Conservation (phyloP, 768 basidiomycete species). For the Amanita thiersii region DNA sequence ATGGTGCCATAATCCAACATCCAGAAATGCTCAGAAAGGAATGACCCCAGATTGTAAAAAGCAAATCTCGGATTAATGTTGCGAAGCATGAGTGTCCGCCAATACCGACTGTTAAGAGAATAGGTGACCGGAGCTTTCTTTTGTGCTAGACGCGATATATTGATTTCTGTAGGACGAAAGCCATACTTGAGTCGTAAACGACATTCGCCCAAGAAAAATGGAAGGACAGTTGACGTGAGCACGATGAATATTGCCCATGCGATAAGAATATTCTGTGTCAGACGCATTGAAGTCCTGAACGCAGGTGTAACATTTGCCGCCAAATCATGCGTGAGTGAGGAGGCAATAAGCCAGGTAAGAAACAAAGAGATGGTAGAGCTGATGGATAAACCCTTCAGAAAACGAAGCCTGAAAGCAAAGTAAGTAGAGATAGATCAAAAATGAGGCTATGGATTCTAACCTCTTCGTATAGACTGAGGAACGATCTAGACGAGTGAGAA, state of each 20-base stretch:
- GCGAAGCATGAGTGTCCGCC: conserved; percentile 16
- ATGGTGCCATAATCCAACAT: conserved; percentile 20
- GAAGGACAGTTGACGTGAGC: conserved; percentile 20
- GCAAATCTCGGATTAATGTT: conserved; percentile 20
- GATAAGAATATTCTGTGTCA: conserved; percentile 21
- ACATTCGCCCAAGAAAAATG: conserved; percentile 27
- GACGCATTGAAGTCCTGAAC: conserved; percentile 14
- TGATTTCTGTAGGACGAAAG: conserved; percentile 21
- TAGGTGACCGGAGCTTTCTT: too few relatives aligned
- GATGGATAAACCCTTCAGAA: conserved; percentile 18
- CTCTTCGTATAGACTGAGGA: conserved; percentile 16
- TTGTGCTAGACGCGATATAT: too few relatives aligned
- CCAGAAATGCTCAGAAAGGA: conserved; percentile 24
- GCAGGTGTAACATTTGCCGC: conserved; percentile 12
- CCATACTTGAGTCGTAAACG: conserved; percentile 21
- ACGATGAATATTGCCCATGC: conserved; percentile 18
- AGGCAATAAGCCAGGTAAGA: conserved; percentile 13
- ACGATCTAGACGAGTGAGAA: conserved; percentile 22
- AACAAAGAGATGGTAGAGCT: conserved; percentile 17
- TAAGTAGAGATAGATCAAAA: background rate
- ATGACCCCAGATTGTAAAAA: conserved; percentile 20
- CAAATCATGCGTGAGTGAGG: conserved; percentile 14
- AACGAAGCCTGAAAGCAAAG: conserved; percentile 14
- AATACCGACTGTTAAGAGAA: conserved; percentile 18
- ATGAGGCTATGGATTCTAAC: conserved; percentile 7